Conservation (phyloP, 2,329 filamentous ascomycete genomes). For the Fusarium sp. region DNA sequence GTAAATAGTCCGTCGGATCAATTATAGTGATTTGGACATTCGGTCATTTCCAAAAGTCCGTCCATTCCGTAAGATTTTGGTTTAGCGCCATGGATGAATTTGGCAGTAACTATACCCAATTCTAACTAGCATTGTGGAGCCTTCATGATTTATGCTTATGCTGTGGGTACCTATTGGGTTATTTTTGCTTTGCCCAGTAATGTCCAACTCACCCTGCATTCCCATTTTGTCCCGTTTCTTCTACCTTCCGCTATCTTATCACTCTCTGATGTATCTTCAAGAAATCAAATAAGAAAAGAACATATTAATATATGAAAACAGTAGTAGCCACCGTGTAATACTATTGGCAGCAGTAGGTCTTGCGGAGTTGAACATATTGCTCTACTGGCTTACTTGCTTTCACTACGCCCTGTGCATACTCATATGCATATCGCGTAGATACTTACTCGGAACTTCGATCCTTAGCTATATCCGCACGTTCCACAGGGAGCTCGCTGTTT, state of each 20-base stretch:
- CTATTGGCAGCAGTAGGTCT: not conserved
- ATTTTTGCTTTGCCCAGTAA: too few species aligned
- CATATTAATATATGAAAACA: not conserved
- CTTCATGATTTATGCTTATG: too few species aligned
- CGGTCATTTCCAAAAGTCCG: conserved; percentile 1
- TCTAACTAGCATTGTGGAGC: not conserved
- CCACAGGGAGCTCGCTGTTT: too few species aligned
- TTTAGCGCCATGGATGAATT: not conserved
- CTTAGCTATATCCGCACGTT: too few species aligned
- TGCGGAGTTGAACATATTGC: not conserved
- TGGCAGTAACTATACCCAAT: not conserved
- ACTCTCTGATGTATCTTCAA: not conserved
- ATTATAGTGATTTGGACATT: not conserved
- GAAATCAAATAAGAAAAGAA: not conserved
- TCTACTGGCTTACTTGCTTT: not conserved
- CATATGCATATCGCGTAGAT: too few species aligned
- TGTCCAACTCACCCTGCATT: too few species aligned
- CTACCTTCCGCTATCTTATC: too few species aligned
- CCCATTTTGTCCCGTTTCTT: too few species aligned
- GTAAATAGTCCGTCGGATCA: not conserved
- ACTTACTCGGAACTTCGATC: too few species aligned
- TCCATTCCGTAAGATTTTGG: too few species aligned
- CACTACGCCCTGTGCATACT: too few species aligned
- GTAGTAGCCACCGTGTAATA: not conserved
- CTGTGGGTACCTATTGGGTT: too few species aligned